These are phyloP conservation scores for Helotiales sp. DNA, from an alignment of 2,329 filamentous ascomycete species.

Conservation along the genomic window DNA sequence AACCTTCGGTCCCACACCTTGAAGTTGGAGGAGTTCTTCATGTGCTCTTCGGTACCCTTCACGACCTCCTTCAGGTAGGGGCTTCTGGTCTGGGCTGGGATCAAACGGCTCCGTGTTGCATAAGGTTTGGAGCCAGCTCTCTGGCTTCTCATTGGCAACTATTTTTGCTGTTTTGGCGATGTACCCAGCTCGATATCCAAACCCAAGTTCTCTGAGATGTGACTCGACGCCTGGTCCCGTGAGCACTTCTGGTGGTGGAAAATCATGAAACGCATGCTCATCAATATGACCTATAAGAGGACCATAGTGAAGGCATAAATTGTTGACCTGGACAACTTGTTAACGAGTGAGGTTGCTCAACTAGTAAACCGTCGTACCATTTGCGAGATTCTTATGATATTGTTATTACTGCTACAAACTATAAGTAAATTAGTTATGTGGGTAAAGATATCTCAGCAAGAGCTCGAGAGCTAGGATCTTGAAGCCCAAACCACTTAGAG, in stretches of 20 bases:
- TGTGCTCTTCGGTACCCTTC: slow-evolving; percentile 75
- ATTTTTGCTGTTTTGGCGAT: slow-evolving; percentile 82
- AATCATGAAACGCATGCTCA: slow-evolving; percentile 78
- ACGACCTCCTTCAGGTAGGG: slow-evolving; percentile 47
- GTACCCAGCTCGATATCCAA: slow-evolving; percentile 93
- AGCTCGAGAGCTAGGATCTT: too few species aligned
- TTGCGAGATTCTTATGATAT: slow-evolving; percentile 90
- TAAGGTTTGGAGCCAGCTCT: slow-evolving; percentile 74
- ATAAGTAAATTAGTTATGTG: too few species aligned
- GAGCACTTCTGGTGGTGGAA: slow-evolving; percentile 76
- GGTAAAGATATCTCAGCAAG: too few species aligned
- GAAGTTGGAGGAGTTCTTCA: slow-evolving; percentile 72
- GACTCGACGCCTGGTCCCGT: slow-evolving; percentile 73
- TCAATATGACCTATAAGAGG: slow-evolving; percentile 70
- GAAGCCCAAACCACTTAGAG: too few species aligned
- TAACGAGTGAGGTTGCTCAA: not conserved
- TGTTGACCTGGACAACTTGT: slow-evolving; percentile 60
- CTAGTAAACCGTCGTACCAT: slow-evolving; percentile 61
- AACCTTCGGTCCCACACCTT: slow-evolving; percentile 94
- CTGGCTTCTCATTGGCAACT: slow-evolving; percentile 64
- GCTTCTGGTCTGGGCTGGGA: slow-evolving; percentile 53
- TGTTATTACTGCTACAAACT: slow-evolving; percentile 99
- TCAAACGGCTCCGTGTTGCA: slow-evolving; percentile 83
- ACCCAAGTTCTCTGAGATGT: slow-evolving; percentile 79
- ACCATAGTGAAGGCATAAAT: slow-evolving; percentile 85